Evolutionary conservation across 2,329 filamentous ascomycete genomes (phyloP), one percentile per base, ranked within the genome.

Genomic region (Raffaelea arxii): DNA sequence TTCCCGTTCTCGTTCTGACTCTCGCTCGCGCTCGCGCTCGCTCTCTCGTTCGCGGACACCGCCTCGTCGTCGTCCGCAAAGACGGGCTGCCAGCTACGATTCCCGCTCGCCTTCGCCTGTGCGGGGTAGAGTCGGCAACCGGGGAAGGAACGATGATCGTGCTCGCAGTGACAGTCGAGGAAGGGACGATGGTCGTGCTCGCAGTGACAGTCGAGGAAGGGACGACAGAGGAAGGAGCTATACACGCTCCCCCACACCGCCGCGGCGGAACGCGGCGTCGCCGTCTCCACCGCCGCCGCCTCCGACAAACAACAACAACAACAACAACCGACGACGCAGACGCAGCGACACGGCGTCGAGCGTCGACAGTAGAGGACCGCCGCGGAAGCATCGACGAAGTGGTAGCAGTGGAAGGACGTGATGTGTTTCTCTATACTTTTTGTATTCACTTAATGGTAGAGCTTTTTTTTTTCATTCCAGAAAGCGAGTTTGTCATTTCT

Each of bases 1-100:
- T 37, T 68, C 69, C 12, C 64, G 64, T 24, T 71, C 69, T 3
- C 60, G 59, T 12, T 74, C 70, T n/a, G n/a, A n/a, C n/a, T n/a
- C n/a, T n/a, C 55, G 42, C 52, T 47, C 51, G 25, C 24, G 44
- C 5, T 56, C 55, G 23, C 58, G 59, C 10, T 4, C 24, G 40
- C 62, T 63, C 37, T 68, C 70, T 3, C 59, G 62, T 6, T 39
- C 41, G 6, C 45, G 35, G 6, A 16, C 19, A 23, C 30, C 25
- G 19, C 50, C 51, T 7, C 53, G 46, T 18, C 32, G 25, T 44
- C 41, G 21, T 25, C 42, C n/a, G 25, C 7, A 18, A 10, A 12
- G 32, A 6, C 16, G 32, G 6, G 32, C 6, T 18, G 32, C 16
- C 16, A 36, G 32, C 32, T n/a, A 30, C 35, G 39, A 43, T 24